phyloP scores from a whole-genome alignment of 805 yeast genomes.

The Isabelozyma rhagii region DNA sequence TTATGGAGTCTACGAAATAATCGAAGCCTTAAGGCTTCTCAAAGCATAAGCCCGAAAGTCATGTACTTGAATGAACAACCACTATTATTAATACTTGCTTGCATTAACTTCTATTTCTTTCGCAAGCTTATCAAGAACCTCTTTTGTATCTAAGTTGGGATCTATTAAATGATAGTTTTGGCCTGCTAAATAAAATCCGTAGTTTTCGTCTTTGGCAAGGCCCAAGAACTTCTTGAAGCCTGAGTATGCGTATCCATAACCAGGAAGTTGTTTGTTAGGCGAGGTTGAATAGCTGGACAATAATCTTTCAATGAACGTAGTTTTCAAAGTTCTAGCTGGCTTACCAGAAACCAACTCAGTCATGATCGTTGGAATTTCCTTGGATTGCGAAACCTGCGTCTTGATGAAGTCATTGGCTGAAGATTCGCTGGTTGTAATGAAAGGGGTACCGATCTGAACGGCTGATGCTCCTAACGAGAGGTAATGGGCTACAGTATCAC shows the following conservation, averaged over 20 bases:
- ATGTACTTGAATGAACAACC: neutral
- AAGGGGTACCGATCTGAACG: constrained; percentile 56
- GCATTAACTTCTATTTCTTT: constrained; percentile 6
- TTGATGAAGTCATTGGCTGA: constrained; percentile 15
- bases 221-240: constrained; percentile 25
- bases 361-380: constrained; percentile 21
- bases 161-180: constrained; percentile 24
- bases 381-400: constrained; percentile 2
- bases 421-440: constrained; percentile 37
- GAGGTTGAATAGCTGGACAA: constrained; percentile 4
- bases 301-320: constrained; percentile 30
- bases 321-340: constrained; percentile 32
- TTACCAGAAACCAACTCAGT: constrained; percentile 36
- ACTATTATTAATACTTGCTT: neutral
- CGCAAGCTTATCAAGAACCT: constrained; percentile 25
- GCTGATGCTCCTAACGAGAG: constrained; percentile 46
- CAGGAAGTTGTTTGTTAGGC: constrained; percentile 20
- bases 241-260: constrained; percentile 30
- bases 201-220: constrained; percentile 7
- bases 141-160: constrained; percentile 12
- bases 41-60: neutral
- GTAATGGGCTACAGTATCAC: constrained; percentile 23
- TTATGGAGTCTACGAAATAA: constrained; percentile 33
- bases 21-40: constrained; percentile 15
- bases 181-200: constrained; percentile 35